A percentile compares a stretch with the other conserved stretches of the same genome.
These are phyloP conservation scores for Ploettnerulaceae sp. DNA, from an alignment of 2,329 filamentous ascomycete genomes.

Conservation along the genomic window DNA sequence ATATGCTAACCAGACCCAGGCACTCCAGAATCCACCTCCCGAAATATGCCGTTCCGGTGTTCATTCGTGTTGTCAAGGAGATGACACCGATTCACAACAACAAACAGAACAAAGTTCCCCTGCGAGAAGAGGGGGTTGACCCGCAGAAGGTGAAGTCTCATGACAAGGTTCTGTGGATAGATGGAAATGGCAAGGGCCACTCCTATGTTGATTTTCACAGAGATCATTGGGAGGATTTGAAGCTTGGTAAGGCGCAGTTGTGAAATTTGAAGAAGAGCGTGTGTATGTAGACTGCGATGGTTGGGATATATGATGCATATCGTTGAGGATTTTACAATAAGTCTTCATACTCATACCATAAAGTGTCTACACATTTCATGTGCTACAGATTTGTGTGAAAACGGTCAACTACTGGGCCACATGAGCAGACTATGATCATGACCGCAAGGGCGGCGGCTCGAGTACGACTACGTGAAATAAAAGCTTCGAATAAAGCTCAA, in stretches of 20 bases:
- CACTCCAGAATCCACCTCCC: constrained; percentile 58
- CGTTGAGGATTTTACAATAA: too few species aligned
- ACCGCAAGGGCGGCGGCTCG: too few species aligned
- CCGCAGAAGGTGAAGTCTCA: constrained; percentile 41
- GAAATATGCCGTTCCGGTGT: constrained; percentile 70
- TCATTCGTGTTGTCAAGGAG: constrained; percentile 57
- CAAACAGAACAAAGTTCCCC: constrained; percentile 72
- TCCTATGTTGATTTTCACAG: constrained; percentile 55
- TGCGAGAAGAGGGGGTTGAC: constrained; percentile 63
- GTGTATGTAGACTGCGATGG: too few species aligned
- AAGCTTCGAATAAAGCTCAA: too few species aligned
- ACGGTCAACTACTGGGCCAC: too few species aligned
- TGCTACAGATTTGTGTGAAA: too few species aligned
- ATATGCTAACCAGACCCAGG: constrained; percentile 27
- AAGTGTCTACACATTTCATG: too few species aligned
- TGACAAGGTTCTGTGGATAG: constrained; percentile 51
- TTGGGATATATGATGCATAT: too few species aligned
- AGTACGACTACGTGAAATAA: too few species aligned
- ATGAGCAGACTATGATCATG: too few species aligned
- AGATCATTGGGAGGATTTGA: constrained; percentile 53
- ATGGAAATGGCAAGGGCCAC: constrained; percentile 48
- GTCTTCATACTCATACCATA: too few species aligned
- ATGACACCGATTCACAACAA: constrained; percentile 66
- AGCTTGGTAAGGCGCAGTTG: constrained; percentile 41
- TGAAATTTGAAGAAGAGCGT: constrained; percentile 32